Base-by-base conservation (phyloP, 208 protist genomes). In the Crithidia brevicula region DNA sequence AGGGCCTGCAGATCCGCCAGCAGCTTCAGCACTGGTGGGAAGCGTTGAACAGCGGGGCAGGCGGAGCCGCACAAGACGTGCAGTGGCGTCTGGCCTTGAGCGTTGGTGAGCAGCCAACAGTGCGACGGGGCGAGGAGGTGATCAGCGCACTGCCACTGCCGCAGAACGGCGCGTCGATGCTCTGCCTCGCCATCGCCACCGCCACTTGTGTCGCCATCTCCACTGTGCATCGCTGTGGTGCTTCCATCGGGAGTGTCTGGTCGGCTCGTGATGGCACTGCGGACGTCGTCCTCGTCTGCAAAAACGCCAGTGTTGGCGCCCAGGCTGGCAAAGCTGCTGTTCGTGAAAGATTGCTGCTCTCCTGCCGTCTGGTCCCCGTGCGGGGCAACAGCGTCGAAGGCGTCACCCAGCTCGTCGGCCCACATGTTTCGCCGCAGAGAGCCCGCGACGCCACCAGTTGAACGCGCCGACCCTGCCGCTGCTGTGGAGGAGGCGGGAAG, bases 1-100 rank as follows among this genome's bases (percentile, higher is more conserved):
- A 60, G 40, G 5, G 45, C 28, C 34, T 74, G 49, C 42, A 69
- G 23, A 22, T 78, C 71, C 3, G 43, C 31, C 43, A 72, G 49
- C 27, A 93, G 70, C 33, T 73, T 38, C 15, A 84, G 64, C 18
- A 91, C 40, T n/a, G 83, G 77, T 0, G 65, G 54, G 4, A 36
- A 34, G 22, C 27, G 42, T 71, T 93, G 85, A 20, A 63, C 54
- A 2, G 51, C 34, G 8, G 43, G 63, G 7, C 76, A 75, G n/a
- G 47, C 52, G 20, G 83, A 81, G 23, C 69, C 47, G 56, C 84
- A 93, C 11, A 93, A 46, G 27, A 86, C 30, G 71, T 94, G 88
- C 58, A 94, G 72, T 20, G 83, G 79, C 0, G 79, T 90, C 18
- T 74, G 71, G 4, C 72, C 80, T 0, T 71, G 36, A 31, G 67